Percentiles rank a stretch among this genome's conserved stretches.
Conservation (phyloP, 2,329 filamentous ascomycete species). For the Aspergillus sp. region DNA sequence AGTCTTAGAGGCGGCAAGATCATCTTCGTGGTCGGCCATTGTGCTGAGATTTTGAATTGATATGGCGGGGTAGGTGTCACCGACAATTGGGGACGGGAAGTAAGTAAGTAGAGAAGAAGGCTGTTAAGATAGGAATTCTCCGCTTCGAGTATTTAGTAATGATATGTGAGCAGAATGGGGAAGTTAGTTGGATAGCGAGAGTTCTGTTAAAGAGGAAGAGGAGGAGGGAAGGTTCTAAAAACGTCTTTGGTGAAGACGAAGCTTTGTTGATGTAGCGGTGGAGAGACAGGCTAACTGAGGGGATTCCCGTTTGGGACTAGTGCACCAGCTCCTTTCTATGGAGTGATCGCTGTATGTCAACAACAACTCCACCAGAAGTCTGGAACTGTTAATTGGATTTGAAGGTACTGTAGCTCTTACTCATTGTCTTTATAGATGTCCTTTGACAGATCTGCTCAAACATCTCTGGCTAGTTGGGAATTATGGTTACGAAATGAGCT, state of each 20-base stretch:
- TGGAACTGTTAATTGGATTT: no score
- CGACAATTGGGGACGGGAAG: conserved; percentile 6
- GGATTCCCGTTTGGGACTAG: conserved; percentile 9
- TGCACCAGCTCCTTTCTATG: background rate
- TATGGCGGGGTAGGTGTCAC: conserved; percentile 19
- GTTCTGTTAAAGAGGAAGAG: background rate
- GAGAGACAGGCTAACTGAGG: conserved; percentile 5
- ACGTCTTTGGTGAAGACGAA: conserved; percentile 1
- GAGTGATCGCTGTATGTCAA: no score
- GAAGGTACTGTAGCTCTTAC: no score
- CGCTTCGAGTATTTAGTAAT: background rate
- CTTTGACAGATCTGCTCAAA: no score
- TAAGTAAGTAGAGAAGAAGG: background rate
- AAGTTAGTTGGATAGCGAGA: background rate
- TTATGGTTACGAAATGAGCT: no score
- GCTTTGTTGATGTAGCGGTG: conserved; percentile 14
- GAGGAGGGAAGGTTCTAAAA: background rate
- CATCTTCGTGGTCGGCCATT: conserved; percentile 75
- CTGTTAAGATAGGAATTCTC: background rate
- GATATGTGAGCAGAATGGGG: background rate
- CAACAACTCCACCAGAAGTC: no score
- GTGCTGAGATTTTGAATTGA: conserved; percentile 28
- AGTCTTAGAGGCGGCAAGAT: conserved; percentile 82
- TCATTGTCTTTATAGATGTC: no score
- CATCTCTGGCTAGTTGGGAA: no score